Base-by-base conservation (phyloP, 805 yeast species). In the Schwanniomyces vanrijiae region DNA sequence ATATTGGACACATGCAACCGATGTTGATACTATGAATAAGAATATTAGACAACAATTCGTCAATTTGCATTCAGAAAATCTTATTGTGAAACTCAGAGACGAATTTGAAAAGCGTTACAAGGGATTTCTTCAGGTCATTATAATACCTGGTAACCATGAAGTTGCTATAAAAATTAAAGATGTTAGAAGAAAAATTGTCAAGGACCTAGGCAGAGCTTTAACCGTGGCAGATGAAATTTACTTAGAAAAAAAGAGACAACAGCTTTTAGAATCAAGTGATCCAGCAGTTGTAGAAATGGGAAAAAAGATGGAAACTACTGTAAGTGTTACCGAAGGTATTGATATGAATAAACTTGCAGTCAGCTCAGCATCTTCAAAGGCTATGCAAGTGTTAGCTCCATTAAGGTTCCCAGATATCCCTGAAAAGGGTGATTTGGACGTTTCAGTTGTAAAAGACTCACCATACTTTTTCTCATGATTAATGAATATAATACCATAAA, bases 1-100 rank as follows among this genome's bases (percentile, higher is more conserved):
- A 0, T 92, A 88, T 65, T 92, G 99, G 99, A 90, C 98, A 0
- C 98, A 94, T 63, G 97, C 99, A 1, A 71, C 81, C 42, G 92
- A 88, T 62, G 83, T 92, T 37, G 84, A 83, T 49, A 61, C 60
- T 3, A 84, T 92, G 94, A 89, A 84, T 65, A 59, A 56, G 11
- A 70, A 79, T 39, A 71, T 94, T 53, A 79, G 99, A 60, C 84
- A 86, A 31, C 84, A 88, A 48, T 92, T 92, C 64, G 85, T 94
- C 51, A 70, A 77, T 44, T 72, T 92, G 46, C 97, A 92, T 63
- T 79, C 79, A 50, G 84, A 78, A 26, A 85, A 90, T 63, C 73
- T 91, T 55, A 79, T 92, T 57, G 80, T 76, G 26, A 80, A 81
- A 56, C 75, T 94, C 51, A 82, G 82, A 49, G 76, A 79, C 22